These are phyloP conservation scores for Dalbergia oliveri DNA, from an alignment of 306 rosid genomes.

Conservation along the genomic window DNA sequence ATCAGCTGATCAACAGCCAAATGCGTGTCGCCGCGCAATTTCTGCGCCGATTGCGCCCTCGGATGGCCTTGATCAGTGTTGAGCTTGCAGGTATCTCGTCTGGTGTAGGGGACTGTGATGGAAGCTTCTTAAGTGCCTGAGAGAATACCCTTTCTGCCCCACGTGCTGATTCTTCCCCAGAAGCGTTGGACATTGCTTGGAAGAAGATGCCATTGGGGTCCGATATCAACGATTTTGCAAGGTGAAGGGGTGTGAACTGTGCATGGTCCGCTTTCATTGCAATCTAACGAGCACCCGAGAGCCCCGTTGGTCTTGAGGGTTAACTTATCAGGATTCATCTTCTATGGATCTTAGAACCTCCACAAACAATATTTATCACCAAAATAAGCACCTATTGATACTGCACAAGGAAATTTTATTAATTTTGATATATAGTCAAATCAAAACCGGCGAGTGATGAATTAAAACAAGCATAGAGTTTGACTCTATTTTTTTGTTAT, in stretches of 20 bases:
- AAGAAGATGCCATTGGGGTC: slow-evolving; percentile 70
- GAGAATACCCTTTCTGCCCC: slow-evolving; percentile 72
- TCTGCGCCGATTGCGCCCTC: slow-evolving; percentile 88
- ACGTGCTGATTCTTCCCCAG: slow-evolving; percentile 64
- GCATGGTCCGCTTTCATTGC: slow-evolving; percentile 73
- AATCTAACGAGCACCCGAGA: slow-evolving; percentile 73
- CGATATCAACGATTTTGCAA: slow-evolving; percentile 60
- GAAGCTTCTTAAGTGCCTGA: slow-evolving; percentile 80
- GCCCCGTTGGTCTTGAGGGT: slow-evolving; percentile 93
- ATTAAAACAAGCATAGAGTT: no score
- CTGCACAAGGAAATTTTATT: no score
- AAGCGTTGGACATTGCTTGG: slow-evolving; percentile 69
- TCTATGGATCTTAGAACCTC: no score
- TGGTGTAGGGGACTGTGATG: slow-evolving; percentile 83
- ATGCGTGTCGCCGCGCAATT: slow-evolving; percentile 78
- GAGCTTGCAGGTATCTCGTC: slow-evolving; percentile 83
- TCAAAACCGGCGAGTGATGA: no score
- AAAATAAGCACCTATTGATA: no score
- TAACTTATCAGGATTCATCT: slow-evolving; percentile 89
- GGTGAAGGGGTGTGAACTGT: slow-evolving; percentile 83
- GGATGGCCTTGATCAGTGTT: slow-evolving; percentile 62
- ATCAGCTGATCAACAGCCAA: slow-evolving; percentile 88
- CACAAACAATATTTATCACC: no score
- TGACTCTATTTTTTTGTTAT: no score
- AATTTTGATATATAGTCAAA: no score